phyloP scores from a whole-genome alignment of 441 rosid genomes.

The Flueggea neowawraea region DNA sequence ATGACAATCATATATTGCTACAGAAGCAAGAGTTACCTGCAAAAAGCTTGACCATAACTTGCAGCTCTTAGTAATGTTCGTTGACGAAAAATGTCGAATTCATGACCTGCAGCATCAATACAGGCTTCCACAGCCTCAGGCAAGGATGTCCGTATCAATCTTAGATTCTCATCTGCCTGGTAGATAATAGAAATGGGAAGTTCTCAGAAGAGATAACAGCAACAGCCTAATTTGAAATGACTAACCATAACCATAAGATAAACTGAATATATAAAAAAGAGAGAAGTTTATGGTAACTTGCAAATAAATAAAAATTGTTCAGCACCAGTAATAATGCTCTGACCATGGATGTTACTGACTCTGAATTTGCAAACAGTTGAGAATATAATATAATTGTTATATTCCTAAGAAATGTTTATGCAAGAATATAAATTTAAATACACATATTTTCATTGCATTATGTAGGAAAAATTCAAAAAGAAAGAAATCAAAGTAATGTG shows the following conservation, averaged over 20 bases:
- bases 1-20: neutral
- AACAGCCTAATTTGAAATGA: neutral
- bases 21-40: slow-evolving; percentile 52
- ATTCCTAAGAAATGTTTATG: too few relatives aligned
- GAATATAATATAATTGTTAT: too few relatives aligned
- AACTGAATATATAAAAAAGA: too few relatives aligned
- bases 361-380: too few relatives aligned
- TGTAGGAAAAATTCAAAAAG: too few relatives aligned
- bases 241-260: neutral
- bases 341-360: too few relatives aligned
- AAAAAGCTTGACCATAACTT: slow-evolving; percentile 99
- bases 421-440: too few relatives aligned
- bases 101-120: slow-evolving; percentile 97
- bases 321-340: too few relatives aligned
- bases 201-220: slow-evolving; percentile 9
- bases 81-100: slow-evolving; percentile 83
- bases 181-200: slow-evolving; percentile 18
- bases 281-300: too few relatives aligned
- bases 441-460: neutral
- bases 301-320: too few relatives aligned
- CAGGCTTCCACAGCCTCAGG: slow-evolving; percentile 98
- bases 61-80: slow-evolving; percentile 89
- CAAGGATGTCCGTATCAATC: slow-evolving; percentile 82
- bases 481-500: neutral
- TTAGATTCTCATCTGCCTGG: slow-evolving; percentile 99